A percentile compares a stretch with the other conserved stretches of the same genome.
These are phyloP conservation scores for Candida sphagnicola DNA, from an alignment of 805 yeast species.

Conservation along the genomic window DNA sequence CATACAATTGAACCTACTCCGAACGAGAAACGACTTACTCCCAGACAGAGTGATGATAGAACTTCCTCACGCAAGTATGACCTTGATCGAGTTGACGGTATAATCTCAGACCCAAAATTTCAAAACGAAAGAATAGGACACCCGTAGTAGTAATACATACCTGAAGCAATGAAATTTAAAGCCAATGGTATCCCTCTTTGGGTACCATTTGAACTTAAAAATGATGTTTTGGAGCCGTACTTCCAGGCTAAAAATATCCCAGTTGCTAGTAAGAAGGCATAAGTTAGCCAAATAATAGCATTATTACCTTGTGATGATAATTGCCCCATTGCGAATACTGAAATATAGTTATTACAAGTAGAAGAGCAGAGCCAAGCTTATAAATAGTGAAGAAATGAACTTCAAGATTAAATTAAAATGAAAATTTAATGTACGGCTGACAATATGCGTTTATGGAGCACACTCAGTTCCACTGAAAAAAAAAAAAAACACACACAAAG, in stretches of 20 bases:
- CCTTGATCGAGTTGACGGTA: constrained; percentile 44
- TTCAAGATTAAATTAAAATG: no score
- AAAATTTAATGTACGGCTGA: neutral
- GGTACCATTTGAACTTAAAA: constrained; percentile 75
- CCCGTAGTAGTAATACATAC: constrained; percentile 49
- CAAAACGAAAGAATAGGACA: constrained; percentile 13
- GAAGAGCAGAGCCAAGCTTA: no score
- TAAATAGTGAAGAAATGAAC: no score
- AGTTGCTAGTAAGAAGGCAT: constrained; percentile 36
- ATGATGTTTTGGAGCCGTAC: constrained; percentile 50
- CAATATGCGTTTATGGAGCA: neutral
- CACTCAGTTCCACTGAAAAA: neutral
- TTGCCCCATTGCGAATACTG: constrained; percentile 16
- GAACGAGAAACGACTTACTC: no score
- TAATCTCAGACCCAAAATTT: constrained; percentile 28
- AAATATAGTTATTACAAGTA: neutral
- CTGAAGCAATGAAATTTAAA: constrained; percentile 86
- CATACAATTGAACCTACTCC: no score
- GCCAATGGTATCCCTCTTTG: constrained; percentile 79
- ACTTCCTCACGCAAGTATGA: constrained; percentile 42
- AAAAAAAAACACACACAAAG: neutral
- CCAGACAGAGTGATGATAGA: no score
- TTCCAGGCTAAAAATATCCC: constrained; percentile 51
- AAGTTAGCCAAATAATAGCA: constrained; percentile 40
- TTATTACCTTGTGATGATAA: constrained; percentile 38